Evolutionary conservation across 306 rosid species (phyloP).

Genomic region (Geum urbanum): DNA sequence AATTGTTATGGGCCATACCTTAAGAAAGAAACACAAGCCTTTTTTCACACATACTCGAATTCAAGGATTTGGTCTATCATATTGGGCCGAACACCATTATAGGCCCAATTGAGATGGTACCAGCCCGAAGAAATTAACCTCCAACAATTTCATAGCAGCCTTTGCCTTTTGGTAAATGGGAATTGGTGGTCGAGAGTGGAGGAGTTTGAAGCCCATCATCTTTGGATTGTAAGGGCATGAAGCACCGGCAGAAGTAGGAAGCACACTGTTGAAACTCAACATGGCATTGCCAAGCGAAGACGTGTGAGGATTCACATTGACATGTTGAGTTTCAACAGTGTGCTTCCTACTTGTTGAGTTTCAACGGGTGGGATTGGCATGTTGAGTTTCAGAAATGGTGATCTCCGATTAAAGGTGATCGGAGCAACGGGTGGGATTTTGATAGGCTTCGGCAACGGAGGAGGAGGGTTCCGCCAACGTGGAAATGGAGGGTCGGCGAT

Average conservation of each 20-base stretch:
- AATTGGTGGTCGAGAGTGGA: conserved; percentile 26
- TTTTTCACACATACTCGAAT: background rate
- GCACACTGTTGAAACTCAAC: conserved; percentile 35
- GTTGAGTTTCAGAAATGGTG: too few species aligned
- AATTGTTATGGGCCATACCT: background rate
- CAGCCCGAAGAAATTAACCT: background rate
- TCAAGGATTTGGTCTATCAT: too few species aligned
- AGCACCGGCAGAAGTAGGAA: conserved; percentile 13
- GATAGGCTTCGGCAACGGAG: conserved; percentile 31
- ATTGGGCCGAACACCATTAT: background rate
- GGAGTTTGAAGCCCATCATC: conserved; percentile 22
- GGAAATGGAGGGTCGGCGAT: conserved; percentile 64
- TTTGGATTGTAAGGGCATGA: conserved; percentile 28
- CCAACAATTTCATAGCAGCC: conserved; percentile 29
- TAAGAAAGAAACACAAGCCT: background rate
- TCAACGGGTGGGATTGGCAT: too few species aligned
- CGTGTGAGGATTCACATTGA: conserved; percentile 29
- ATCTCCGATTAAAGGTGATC: conserved; percentile 3
- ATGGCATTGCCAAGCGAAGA: conserved; percentile 45
- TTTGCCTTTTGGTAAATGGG: conserved; percentile 41
- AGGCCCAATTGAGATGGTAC: background rate
- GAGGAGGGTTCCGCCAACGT: conserved; percentile 71
- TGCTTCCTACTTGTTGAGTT: too few species aligned
- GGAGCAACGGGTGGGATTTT: conserved; percentile 39
- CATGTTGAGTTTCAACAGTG: conserved; percentile 36